Conservation (phyloP, 768 basidiomycete species). For the Boletus vinaceobasis region DNA sequence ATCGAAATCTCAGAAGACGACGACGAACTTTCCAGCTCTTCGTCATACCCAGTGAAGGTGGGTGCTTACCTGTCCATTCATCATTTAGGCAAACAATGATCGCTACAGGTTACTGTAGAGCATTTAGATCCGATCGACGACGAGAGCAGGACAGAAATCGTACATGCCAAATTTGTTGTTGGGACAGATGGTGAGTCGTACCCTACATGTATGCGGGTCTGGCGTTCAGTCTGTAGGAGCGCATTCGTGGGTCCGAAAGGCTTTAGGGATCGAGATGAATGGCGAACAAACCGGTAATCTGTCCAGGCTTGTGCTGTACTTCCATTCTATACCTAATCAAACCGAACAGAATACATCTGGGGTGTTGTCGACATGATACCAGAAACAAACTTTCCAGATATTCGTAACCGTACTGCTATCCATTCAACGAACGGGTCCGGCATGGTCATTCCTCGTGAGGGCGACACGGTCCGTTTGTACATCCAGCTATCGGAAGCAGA, state of each 20-base stretch:
- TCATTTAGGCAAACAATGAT: background rate
- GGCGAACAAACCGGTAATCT: conserved; percentile 46
- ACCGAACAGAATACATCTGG: conserved; percentile 67
- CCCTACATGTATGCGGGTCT: background rate
- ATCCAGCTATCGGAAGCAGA: conserved; percentile 58
- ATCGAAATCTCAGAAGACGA: conserved; percentile 36
- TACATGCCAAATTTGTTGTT: conserved; percentile 35
- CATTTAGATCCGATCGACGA: conserved; percentile 24
- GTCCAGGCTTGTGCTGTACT: background rate
- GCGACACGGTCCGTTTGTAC: conserved; percentile 65
- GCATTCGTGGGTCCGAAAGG: conserved; percentile 46
- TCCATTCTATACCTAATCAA: background rate
- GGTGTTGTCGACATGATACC: conserved; percentile 73
- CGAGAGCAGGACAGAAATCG: conserved; percentile 30
- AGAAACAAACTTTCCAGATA: conserved; percentile 76
- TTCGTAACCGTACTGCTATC: conserved; percentile 60
- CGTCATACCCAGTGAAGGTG: conserved; percentile 33
- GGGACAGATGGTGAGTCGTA: conserved; percentile 32
- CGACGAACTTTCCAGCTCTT: conserved; percentile 32
- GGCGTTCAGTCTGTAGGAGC: conserved; percentile 27
- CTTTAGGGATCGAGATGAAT: conserved; percentile 42
- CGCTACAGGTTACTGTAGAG: conserved; percentile 22
- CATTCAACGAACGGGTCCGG: conserved; percentile 68
- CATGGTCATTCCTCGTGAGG: conserved; percentile 74
- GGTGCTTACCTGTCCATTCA: background rate